Evolutionary conservation across 192 early-diverging fungal species (phyloP).

Genomic region (Backusella sp.): DNA sequence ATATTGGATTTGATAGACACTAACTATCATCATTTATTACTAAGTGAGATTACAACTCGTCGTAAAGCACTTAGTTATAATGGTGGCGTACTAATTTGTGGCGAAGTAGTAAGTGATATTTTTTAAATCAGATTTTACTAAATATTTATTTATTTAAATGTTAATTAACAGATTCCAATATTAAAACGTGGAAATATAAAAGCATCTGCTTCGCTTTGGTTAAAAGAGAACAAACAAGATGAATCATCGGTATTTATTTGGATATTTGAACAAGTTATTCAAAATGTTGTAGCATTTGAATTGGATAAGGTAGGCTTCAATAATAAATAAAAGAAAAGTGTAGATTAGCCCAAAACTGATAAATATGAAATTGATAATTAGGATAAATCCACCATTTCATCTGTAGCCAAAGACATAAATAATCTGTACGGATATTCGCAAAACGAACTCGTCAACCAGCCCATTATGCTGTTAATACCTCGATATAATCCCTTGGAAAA

Average conservation of each 20-base stretch:
- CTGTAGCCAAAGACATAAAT: conserved; percentile 41
- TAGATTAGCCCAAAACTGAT: not conserved
- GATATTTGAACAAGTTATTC: conserved; percentile 62
- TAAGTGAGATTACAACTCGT: not conserved
- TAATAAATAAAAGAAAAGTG: not conserved
- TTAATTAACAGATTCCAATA: conserved; percentile 46
- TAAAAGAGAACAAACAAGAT: conserved; percentile 52
- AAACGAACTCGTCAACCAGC: conserved; percentile 37
- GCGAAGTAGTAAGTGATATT: conserved; percentile 29
- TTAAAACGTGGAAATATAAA: conserved; percentile 50
- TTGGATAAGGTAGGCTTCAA: conserved; percentile 2
- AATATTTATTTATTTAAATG: conserved; percentile 2
- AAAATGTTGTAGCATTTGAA: conserved; percentile 26
- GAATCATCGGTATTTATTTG: conserved; percentile 54
- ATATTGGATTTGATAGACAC: conserved; percentile 23
- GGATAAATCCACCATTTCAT: conserved; percentile 43
- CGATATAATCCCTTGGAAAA: conserved; percentile 21
- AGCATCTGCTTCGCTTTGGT: conserved; percentile 59
- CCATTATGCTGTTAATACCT: not conserved
- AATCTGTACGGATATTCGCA: conserved; percentile 48
- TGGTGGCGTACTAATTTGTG: conserved; percentile 27
- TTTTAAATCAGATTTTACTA: not conserved
- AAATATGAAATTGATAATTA: not conserved
- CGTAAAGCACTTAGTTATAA: not conserved
- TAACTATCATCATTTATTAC: not conserved